These are phyloP conservation scores for Hanseniaspora opuntiae DNA, from an alignment of 805 yeast genomes.

Conservation along the genomic window DNA sequence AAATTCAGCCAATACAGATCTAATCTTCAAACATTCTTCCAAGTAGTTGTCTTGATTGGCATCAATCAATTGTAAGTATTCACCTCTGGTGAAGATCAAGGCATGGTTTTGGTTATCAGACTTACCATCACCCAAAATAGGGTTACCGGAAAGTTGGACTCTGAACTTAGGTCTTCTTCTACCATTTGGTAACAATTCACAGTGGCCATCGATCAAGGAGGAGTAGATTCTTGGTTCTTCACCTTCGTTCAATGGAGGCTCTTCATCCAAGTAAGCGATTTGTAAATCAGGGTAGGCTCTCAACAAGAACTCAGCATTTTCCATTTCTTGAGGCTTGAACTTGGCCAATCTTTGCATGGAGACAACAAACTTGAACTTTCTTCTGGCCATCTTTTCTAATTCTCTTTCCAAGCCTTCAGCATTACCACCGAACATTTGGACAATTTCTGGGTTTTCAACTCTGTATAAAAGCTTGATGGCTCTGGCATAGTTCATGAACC, in stretches of 20 bases:
- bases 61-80: conserved; percentile 70
- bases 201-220: conserved; percentile 68
- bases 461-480: conserved; percentile 87
- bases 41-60: conserved; percentile 78
- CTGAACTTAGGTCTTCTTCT: conserved; percentile 65
- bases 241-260: conserved; percentile 58
- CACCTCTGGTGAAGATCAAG: conserved; percentile 69
- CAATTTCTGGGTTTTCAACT: conserved; percentile 89
- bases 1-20: conserved; percentile 70
- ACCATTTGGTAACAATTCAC: conserved; percentile 58
- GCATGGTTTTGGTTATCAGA: conserved; percentile 80
- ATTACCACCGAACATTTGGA: conserved; percentile 96
- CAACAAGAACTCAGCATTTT: conserved; percentile 66
- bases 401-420: conserved; percentile 94
- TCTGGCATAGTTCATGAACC: conserved; percentile 95
- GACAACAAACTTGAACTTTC: conserved; percentile 69
- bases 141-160: conserved; percentile 69
- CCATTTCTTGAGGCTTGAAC: conserved; percentile 61
- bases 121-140: conserved; percentile 78
- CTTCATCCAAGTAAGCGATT: conserved; percentile 91
- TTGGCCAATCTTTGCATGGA: conserved; percentile 75
- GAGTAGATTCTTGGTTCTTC: conserved; percentile 63
- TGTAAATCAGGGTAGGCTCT: conserved; percentile 76
- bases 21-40: conserved; percentile 72
- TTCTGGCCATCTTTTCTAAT: conserved; percentile 75